Percentiles rank a stretch among this genome's conserved stretches.
Conservation (phyloP, 1,284 basidiomycete genomes). For the Leccinum fuscescens region DNA sequence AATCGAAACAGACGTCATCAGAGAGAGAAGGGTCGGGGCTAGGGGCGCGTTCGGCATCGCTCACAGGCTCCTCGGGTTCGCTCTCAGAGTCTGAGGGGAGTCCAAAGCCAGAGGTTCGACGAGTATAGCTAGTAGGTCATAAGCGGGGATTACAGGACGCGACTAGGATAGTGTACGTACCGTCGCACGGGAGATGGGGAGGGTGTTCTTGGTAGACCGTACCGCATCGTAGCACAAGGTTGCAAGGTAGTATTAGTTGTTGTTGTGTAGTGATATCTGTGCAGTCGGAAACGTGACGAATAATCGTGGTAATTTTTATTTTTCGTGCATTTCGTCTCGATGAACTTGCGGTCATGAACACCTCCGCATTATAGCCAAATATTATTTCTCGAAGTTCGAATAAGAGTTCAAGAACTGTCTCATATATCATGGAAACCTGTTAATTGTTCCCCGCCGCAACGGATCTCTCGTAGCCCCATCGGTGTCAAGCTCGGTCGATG, state of each 20-base stretch:
- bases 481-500: not conserved
- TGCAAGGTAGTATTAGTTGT: not conserved
- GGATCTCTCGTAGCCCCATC: not conserved
- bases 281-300: too few relatives aligned
- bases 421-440: not conserved
- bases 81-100: conserved; percentile 46
- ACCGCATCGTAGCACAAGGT: conserved; percentile 46
- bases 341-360: not conserved
- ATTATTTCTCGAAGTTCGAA: not conserved
- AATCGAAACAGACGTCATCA: conserved; percentile 41
- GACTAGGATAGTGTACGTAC: conserved; percentile 30
- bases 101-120: conserved; percentile 50
- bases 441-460: not conserved
- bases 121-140: conserved; percentile 5
- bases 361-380: not conserved
- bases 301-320: not conserved
- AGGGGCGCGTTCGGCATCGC: conserved; percentile 24
- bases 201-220: conserved; percentile 56
- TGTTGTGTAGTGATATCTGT: not conserved
- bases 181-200: conserved; percentile 59
- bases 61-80: conserved; percentile 29
- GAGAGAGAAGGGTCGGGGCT: conserved; percentile 26
- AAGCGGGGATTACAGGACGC: not conserved
- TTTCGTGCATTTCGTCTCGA: not conserved
- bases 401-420: not conserved